phyloP scores from a whole-genome alignment of 1,284 basidiomycete species.

The Earliella scabrosa region DNA sequence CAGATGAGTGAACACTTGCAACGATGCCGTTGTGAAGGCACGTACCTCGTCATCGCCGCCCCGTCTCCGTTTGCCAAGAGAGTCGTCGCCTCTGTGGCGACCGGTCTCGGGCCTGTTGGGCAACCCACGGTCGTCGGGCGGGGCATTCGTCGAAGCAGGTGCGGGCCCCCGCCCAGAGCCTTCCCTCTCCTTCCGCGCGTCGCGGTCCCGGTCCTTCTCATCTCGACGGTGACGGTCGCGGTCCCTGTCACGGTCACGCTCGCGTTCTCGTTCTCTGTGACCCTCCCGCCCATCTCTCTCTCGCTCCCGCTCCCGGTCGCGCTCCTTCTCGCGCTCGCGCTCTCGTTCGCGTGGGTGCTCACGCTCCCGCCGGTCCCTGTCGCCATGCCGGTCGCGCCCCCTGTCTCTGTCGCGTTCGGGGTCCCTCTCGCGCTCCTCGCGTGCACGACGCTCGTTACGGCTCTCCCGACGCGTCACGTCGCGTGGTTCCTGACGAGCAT shows the following conservation, averaged over 20 bases:
- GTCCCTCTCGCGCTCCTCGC: conserved; percentile 43
- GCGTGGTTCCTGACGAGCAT: conserved; percentile 48
- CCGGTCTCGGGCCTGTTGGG: conserved; percentile 61
- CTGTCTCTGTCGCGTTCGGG: conserved; percentile 38
- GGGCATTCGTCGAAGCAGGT: conserved; percentile 16
- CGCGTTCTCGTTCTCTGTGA: conserved; percentile 45
- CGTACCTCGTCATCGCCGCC: conserved; percentile 71
- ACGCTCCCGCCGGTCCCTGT: conserved; percentile 40
- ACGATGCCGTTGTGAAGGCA: conserved; percentile 20
- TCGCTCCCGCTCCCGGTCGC: conserved; percentile 23
- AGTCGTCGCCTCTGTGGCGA: conserved; percentile 62
- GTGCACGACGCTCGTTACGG: conserved; percentile 31
- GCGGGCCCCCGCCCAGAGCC: conserved; percentile 24
- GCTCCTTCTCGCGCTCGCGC: conserved; percentile 36
- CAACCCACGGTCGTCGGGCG: conserved; percentile 53
- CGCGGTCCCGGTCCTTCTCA: conserved; percentile 34
- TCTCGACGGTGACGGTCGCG: conserved; percentile 38
- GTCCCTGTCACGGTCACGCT: conserved; percentile 40
- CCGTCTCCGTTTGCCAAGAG: conserved; percentile 70
- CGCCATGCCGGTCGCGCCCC: conserved; percentile 37
- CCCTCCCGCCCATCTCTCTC: conserved; percentile 22
- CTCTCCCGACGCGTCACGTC: conserved; percentile 42
- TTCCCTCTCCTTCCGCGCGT: conserved; percentile 39
- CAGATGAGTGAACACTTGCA: conserved; percentile 15
- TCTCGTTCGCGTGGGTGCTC: conserved; percentile 48